A percentile compares a stretch with the other conserved stretches of the same genome.
Evolutionary conservation across 306 rosid genomes (phyloP).

Genomic region (Trifolium fragiferum): DNA sequence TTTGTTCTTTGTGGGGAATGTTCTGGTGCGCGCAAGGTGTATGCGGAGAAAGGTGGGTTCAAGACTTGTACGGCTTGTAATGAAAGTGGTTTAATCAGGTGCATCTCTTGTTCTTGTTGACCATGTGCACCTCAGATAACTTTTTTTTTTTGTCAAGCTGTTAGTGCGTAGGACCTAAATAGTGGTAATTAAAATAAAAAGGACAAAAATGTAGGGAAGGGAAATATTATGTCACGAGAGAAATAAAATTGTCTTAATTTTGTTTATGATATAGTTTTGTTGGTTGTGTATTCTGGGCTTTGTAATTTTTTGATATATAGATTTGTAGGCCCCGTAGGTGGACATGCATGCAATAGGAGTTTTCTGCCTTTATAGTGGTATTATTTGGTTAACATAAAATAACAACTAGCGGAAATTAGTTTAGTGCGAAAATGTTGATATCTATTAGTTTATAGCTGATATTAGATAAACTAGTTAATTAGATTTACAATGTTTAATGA

Average conservation of each 20-base stretch:
- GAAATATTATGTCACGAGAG: not conserved
- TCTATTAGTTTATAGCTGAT: too few relatives aligned
- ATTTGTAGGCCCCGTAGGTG: slow-evolving; percentile 27
- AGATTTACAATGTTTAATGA: too few relatives aligned
- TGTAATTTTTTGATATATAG: slow-evolving; percentile 40
- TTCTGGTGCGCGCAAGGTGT: slow-evolving; percentile 79
- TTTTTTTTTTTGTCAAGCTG: slow-evolving; percentile 27
- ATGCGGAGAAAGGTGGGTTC: slow-evolving; percentile 71
- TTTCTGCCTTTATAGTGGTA: slow-evolving; percentile 31
- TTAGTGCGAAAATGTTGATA: too few relatives aligned
- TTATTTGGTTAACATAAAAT: not conserved
- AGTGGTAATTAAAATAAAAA: slow-evolving; percentile 20
- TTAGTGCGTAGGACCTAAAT: not conserved
- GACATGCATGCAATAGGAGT: slow-evolving; percentile 24
- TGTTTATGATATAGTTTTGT: not conserved
- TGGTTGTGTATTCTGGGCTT: slow-evolving; percentile 37
- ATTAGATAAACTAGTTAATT: too few relatives aligned
- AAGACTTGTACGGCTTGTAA: slow-evolving; percentile 72
- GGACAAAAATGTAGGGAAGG: not conserved
- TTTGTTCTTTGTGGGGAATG: slow-evolving; percentile 80
- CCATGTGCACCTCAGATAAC: slow-evolving; percentile 42
- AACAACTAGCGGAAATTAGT: too few relatives aligned
- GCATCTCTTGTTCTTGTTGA: slow-evolving; percentile 72
- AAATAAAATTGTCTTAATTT: not conserved
- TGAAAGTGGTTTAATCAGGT: slow-evolving; percentile 88